Evolutionary conservation across 106 monocot species (phyloP).

Genomic region (Apostasia ramifera): DNA sequence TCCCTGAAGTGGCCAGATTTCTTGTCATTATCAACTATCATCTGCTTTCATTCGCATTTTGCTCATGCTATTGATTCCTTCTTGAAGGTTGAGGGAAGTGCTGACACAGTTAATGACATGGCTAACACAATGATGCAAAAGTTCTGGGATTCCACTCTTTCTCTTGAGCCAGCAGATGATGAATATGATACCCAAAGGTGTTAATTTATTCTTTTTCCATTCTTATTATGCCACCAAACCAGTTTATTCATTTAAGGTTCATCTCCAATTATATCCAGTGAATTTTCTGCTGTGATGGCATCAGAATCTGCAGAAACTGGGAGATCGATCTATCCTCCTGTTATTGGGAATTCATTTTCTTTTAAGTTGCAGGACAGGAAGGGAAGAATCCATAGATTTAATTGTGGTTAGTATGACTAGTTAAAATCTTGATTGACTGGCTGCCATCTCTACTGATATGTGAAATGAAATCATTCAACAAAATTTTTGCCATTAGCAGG

Average conservation of each 20-base stretch:
- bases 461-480: neutral
- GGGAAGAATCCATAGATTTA: constrained; percentile 78
- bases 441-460: neutral
- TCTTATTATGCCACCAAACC: neutral
- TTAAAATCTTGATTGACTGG: too few species aligned
- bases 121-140: constrained; percentile 89
- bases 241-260: neutral
- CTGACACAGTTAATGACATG: constrained; percentile 55
- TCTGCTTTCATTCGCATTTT: neutral
- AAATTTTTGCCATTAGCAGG: constrained; percentile 25
- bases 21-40: neutral
- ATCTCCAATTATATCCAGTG: constrained; percentile 37
- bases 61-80: neutral
- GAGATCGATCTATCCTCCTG: constrained; percentile 53
- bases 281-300: constrained; percentile 58
- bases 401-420: constrained; percentile 41
- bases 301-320: constrained; percentile 58
- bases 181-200: constrained; percentile 78
- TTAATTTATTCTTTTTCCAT: neutral
- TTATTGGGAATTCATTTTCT: constrained; percentile 63
- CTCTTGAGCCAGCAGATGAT: constrained; percentile 78
- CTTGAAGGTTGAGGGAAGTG: constrained; percentile 67
- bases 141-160: constrained; percentile 96
- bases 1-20: too few species aligned
- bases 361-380: constrained; percentile 76